A percentile compares a stretch with the other conserved stretches of the same genome.
Evolutionary conservation across 2,329 filamentous ascomycete species (phyloP).

Genomic region (Trichocomaceae sp.): DNA sequence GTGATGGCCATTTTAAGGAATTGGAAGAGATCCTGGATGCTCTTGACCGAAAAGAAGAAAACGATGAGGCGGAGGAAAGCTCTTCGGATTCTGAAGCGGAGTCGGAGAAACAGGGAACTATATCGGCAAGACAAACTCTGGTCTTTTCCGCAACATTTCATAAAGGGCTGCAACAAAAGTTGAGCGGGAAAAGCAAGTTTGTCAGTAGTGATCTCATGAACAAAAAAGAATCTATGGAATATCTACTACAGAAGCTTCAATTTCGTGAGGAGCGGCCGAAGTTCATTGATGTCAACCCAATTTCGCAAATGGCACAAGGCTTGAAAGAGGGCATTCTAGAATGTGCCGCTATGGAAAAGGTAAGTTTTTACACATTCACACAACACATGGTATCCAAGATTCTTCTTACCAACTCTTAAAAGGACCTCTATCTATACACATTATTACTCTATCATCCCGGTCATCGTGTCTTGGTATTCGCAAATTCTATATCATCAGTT

Average conservation of each 20-base stretch:
- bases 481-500: constrained; percentile 91
- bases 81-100: constrained; percentile 35
- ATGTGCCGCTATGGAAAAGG: constrained; percentile 89
- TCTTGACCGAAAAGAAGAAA: constrained; percentile 59
- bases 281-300: constrained; percentile 86
- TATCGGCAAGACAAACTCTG: constrained; percentile 64
- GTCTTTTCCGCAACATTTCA: constrained; percentile 97
- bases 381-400: not conserved
- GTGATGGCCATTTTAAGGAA: constrained; percentile 92
- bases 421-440: constrained; percentile 89
- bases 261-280: constrained; percentile 79
- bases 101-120: constrained; percentile 14
- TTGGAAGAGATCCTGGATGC: constrained; percentile 78
- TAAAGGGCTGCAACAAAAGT: constrained; percentile 81
- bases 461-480: constrained; percentile 79
- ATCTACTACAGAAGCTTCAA: constrained; percentile 80
- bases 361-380: constrained; percentile 29
- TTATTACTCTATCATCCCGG: constrained; percentile 76
- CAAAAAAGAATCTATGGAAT: constrained; percentile 80
- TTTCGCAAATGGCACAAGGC: constrained; percentile 77
- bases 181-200: constrained; percentile 67
- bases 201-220: constrained; percentile 55
- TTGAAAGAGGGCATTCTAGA: constrained; percentile 87
- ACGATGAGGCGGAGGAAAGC: constrained; percentile 23
- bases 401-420: constrained; percentile 1